Evolutionary conservation across 2,329 filamentous ascomycete species (phyloP).

Genomic region (Kalmusia sp.): DNA sequence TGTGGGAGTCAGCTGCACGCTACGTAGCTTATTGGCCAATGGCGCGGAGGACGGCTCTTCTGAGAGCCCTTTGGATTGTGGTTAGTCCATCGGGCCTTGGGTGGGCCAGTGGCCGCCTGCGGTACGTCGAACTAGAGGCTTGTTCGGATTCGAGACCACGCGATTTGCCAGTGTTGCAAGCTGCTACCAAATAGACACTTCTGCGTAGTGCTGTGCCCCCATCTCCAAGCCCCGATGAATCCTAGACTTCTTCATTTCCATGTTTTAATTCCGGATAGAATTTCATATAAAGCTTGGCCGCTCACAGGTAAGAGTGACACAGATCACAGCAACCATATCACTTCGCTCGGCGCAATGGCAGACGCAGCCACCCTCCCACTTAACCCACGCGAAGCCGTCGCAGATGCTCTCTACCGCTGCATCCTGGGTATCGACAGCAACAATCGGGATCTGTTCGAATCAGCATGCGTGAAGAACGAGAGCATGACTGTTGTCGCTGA

Average conservation of each 20-base stretch:
- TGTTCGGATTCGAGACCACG: too few species aligned
- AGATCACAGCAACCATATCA: too few species aligned
- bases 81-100: neutral
- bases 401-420: conserved; percentile 31
- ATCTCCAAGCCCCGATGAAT: too few species aligned
- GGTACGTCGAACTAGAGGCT: conserved; percentile 5
- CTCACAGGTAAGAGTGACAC: too few species aligned
- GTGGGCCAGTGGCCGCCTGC: conserved; percentile 9
- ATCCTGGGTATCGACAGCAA: conserved; percentile 32
- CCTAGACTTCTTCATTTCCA: too few species aligned
- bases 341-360: conserved; percentile 14
- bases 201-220: too few species aligned
- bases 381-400: conserved; percentile 27
- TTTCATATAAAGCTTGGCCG: too few species aligned
- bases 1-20: conserved; percentile 26
- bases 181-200: too few species aligned
- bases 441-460: conserved; percentile 24
- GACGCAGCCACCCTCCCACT: conserved; percentile 17
- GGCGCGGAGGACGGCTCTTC: conserved; percentile 2
- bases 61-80: neutral
- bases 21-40: conserved; percentile 32
- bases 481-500: conserved; percentile 25
- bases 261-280: too few species aligned
- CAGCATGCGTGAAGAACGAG: conserved; percentile 23
- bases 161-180: neutral